Percentiles rank a stretch among this genome's conserved stretches.
Evolutionary conservation across 345 rosid species (phyloP).

Genomic region (Punica granatum): DNA sequence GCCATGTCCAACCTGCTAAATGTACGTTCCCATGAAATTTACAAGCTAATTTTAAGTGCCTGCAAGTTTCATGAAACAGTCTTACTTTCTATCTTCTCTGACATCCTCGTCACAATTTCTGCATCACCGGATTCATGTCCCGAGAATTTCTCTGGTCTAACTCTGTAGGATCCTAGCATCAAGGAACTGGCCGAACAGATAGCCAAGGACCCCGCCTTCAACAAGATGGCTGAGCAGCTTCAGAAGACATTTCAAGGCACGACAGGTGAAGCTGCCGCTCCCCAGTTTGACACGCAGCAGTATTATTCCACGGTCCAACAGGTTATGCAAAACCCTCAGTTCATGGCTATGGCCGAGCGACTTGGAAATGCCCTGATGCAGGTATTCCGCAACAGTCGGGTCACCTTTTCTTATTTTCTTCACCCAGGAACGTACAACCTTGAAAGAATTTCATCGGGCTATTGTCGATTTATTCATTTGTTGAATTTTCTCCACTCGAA

Average conservation of each 20-base stretch:
- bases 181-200: constrained; percentile 49
- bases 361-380: constrained; percentile 58
- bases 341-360: constrained; percentile 45
- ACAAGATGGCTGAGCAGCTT: constrained; percentile 45
- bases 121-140: not conserved
- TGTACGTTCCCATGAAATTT: constrained; percentile 13
- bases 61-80: not conserved
- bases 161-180: constrained; percentile 38
- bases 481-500: constrained; percentile 18
- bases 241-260: constrained; percentile 37
- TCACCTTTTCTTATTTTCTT: not conserved
- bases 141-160: not conserved
- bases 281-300: constrained; percentile 39
- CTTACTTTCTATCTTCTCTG: not conserved
- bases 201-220: constrained; percentile 41
- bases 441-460: not conserved
- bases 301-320: constrained; percentile 44
- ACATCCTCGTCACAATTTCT: not conserved
- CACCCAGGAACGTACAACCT: not conserved
- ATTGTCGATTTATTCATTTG: not conserved
- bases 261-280: constrained; percentile 19
- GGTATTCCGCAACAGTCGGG: constrained; percentile 24
- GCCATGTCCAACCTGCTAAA: constrained; percentile 42
- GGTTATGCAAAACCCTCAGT: constrained; percentile 50
- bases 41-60: not conserved